Evolutionary conservation across 306 rosid species (phyloP), one percentile per base, ranked within the genome.

Genomic region (Inga laurina): DNA sequence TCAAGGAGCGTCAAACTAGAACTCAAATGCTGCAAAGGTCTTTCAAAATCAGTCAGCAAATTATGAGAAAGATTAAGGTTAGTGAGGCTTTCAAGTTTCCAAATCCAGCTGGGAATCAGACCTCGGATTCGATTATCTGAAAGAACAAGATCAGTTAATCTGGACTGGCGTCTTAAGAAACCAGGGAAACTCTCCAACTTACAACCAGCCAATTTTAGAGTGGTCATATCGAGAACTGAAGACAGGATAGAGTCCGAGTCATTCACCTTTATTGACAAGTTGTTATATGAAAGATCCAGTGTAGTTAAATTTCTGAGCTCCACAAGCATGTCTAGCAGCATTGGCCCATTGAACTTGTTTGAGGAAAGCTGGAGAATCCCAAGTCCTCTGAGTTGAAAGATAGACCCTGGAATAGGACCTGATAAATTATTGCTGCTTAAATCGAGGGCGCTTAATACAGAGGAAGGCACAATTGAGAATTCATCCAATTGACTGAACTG

Each of bases 231-330:
- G 15, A 76, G 77, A 81, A 85, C 71, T 12, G 82, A 81, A 12
- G 87, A 59, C 2, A 3, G 9, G 0, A 14, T 9, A 57, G 0
- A 39, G 39, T 21, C 59, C 2, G 2, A 18, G 0, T 12, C 59
- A 2, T 35, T 52, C n/a, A 39, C 72, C 10, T 61, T 7, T 19
- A 91, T 27, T 0, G 74, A 79, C 76, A 92, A 64, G 37, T 76
- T 76, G 82, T 91, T 92, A 83, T 43, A 76, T n/a, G 96, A 94
- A 77, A 94, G 94, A 39, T 92, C 91, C 8, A 92, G 79, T n/a
- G 35, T 24, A 0, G 90, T 79, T 32, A 91, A 85, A 82, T 89
- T 90, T 43, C 6, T 64, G 0, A 90, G 86, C 10, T 44, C 41
- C 45, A 1, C 39, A 22, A 94, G 21, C 67, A 0, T 9, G 8